A percentile compares a stretch with the other conserved stretches of the same genome.
phyloP scores from a whole-genome alignment of 2,329 filamentous ascomycete species.

The Zymoseptoria passerinii region DNA sequence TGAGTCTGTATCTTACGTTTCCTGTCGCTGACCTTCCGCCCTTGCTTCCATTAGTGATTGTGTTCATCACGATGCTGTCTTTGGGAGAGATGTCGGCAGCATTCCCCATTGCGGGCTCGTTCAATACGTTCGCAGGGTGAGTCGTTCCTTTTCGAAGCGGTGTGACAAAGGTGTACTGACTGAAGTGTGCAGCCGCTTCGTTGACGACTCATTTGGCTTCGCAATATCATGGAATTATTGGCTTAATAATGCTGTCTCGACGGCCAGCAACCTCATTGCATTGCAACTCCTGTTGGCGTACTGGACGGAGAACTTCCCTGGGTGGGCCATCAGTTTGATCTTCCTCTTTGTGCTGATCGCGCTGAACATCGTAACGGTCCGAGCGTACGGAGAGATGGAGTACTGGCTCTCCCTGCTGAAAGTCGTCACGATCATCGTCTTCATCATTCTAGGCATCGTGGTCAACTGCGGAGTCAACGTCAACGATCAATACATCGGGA shows the following conservation, averaged over 20 bases:
- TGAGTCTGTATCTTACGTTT: too few relatives aligned
- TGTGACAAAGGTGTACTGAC: constrained; percentile 38
- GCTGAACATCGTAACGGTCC: constrained; percentile 46
- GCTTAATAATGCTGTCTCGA: constrained; percentile 57
- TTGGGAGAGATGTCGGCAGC: constrained; percentile 80
- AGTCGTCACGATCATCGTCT: constrained; percentile 46
- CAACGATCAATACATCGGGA: constrained; percentile 65
- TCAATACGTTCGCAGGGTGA: constrained; percentile 48
- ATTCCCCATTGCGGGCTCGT: constrained; percentile 70
- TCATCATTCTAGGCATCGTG: constrained; percentile 55
- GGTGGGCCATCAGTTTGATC: constrained; percentile 55
- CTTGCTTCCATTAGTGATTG: constrained; percentile 36
- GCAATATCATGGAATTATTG: constrained; percentile 55
- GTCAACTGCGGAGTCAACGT: constrained; percentile 56
- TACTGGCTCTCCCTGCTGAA: constrained; percentile 52
- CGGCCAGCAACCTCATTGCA: constrained; percentile 53
- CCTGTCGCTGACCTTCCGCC: too few relatives aligned
- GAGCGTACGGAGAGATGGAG: constrained; percentile 45
- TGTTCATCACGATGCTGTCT: constrained; percentile 72
- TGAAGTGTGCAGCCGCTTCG: constrained; percentile 45
- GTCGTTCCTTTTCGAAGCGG: constrained; percentile 48
- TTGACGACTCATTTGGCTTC: constrained; percentile 71
- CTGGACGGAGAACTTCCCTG: constrained; percentile 55
- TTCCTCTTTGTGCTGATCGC: constrained; percentile 50
- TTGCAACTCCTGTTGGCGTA: constrained; percentile 52